Conservation (phyloP, 2,329 filamentous ascomycete genomes). For the Lachnellula occidentalis region DNA sequence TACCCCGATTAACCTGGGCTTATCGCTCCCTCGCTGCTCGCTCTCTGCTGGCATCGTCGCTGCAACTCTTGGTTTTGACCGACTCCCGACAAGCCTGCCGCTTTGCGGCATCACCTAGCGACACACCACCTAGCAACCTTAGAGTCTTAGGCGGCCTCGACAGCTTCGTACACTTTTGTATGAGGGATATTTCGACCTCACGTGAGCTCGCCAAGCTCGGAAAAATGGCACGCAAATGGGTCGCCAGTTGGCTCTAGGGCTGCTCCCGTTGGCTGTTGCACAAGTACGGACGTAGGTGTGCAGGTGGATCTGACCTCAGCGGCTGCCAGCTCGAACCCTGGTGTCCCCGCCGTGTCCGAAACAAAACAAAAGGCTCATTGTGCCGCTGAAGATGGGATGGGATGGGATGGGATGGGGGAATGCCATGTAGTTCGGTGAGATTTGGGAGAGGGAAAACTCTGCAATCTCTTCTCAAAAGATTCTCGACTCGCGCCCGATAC, state of each 20-base stretch:
- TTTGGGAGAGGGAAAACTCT: no score
- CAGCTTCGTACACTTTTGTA: no score
- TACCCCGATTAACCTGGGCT: background rate
- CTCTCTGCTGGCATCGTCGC: background rate
- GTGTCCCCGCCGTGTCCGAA: background rate
- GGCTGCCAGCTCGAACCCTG: background rate
- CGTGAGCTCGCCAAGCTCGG: background rate
- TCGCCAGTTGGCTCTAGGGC: no score
- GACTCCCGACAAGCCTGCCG: background rate
- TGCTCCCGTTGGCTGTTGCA: background rate
- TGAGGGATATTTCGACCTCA: background rate
- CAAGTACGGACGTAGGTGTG: background rate
- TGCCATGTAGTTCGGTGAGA: no score
- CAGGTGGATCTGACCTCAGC: background rate
- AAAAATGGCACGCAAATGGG: background rate
- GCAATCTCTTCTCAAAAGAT: no score
- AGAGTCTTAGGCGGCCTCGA: no score
- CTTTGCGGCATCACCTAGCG: background rate
- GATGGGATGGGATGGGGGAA: background rate
- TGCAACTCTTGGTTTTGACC: background rate
- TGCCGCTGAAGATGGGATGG: background rate
- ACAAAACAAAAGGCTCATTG: background rate
- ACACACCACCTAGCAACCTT: no score
- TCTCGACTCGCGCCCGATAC: no score
- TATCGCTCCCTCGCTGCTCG: conserved; percentile 2